phyloP scores from a whole-genome alignment of 768 basidiomycete genomes.

The Phanerodontia chrysosporium region DNA sequence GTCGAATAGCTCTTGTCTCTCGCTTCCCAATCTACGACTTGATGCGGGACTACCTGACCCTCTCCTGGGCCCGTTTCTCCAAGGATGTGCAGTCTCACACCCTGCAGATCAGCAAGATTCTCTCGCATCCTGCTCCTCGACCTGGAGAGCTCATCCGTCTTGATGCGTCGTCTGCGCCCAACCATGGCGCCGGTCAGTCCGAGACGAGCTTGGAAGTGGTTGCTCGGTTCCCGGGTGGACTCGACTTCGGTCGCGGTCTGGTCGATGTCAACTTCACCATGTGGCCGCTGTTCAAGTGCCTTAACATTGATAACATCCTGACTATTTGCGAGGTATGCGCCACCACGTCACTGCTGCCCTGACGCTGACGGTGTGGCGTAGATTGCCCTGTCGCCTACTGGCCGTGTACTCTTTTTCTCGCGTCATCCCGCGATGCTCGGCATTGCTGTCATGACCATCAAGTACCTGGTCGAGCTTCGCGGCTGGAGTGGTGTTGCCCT shows the following conservation, averaged over 20 bases:
- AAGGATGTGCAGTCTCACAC: slow-evolving; percentile 94
- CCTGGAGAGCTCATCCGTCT: slow-evolving; percentile 83
- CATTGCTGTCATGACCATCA: slow-evolving; percentile 85
- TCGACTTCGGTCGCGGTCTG: slow-evolving; percentile 87
- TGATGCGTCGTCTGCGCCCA: slow-evolving; percentile 64
- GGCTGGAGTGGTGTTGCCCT: slow-evolving; percentile 91
- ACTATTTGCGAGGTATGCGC: slow-evolving; percentile 79
- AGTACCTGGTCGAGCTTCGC: slow-evolving; percentile 87
- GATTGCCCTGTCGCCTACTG: slow-evolving; percentile 86
- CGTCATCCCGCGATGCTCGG: slow-evolving; percentile 90
- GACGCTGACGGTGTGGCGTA: slow-evolving; percentile 21
- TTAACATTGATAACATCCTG: slow-evolving; percentile 91
- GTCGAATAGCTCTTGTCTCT: slow-evolving; percentile 70
- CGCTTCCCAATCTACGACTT: slow-evolving; percentile 92
- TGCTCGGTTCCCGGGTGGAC: slow-evolving; percentile 87
- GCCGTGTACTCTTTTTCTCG: slow-evolving; percentile 83
- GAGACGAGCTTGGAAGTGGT: slow-evolving; percentile 72
- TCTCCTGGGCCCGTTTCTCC: slow-evolving; percentile 91
- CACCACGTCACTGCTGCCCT: not conserved
- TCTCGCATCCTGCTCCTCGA: slow-evolving; percentile 83
- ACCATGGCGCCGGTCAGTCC: slow-evolving; percentile 22
- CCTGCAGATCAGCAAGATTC: slow-evolving; percentile 82
- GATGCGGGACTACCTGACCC: slow-evolving; percentile 93
- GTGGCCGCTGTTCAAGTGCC: slow-evolving; percentile 92
- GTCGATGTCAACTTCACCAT: slow-evolving; percentile 95